Base-by-base conservation (phyloP, 768 basidiomycete genomes). In the Megacollybia marginata region DNA sequence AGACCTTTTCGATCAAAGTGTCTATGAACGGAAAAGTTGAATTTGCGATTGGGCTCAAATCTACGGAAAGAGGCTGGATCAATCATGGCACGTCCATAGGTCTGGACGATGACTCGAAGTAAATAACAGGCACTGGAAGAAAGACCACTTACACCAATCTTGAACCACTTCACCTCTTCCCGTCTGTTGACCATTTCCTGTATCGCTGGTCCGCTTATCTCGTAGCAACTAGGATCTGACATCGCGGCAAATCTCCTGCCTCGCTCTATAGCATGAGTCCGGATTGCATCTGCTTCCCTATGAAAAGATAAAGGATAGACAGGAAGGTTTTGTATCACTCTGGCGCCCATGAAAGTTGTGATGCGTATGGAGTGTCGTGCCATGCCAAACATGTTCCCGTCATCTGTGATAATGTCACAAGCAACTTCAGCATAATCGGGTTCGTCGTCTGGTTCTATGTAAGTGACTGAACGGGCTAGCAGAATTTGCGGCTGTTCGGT, bases 11-110 rank as follows among this genome's bases (percentile, higher is more conserved):
- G 43, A 13, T 54, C 52, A 8, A 64, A 38, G 13, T 36, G 35
- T 48, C 51, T 44, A 43, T 49, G 44, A 16, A 65, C 57, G 1
- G 19, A 4, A 33, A 48, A 44, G 47, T 62, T 62, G 48, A 44
- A 55, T 2, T 45, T 34, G 20, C 44, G 51, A 33, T 60, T 54
- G 4, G 59, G 57, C 36, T 62, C 44, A 49, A 59, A 63, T 16
- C 46, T 35, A 4, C 57, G 51, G 51, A 59, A 65, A 4, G 62
- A 48, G 19, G 45, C 40, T 7, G 61, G 56, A 48, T 59, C 54
- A 31, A 63, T 61, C 62, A 65, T 63, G 12, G 61, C 55, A 9
- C 63, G 58, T 31, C 62, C 62, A 23, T 57, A 49, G 15, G 53
- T 52, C 60, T 62, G 43, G 4, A 50, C 8, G 36, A 16, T n/a